phyloP scores from a whole-genome alignment of 495 filamentous ascomycete genomes.

The Penicillium riverlandense region DNA sequence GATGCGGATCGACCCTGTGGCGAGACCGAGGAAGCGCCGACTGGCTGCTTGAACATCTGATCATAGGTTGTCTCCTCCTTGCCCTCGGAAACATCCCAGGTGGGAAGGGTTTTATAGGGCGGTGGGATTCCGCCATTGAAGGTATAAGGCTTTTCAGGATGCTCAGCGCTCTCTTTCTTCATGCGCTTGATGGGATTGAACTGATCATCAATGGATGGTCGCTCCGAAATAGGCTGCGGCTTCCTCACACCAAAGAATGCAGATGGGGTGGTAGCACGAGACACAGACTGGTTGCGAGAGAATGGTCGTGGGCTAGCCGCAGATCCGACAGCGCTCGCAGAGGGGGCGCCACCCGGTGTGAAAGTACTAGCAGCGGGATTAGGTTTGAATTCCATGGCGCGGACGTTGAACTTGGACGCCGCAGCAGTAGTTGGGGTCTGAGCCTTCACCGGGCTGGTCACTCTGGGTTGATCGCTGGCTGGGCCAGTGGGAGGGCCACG shows the following conservation, averaged over 20 bases:
- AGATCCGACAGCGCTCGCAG: slow-evolving; percentile 1
- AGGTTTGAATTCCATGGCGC: slow-evolving; percentile 76
- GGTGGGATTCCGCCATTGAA: slow-evolving; percentile 70
- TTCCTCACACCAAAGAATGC: slow-evolving; percentile 56
- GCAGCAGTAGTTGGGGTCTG: slow-evolving; percentile 44
- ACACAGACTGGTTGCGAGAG: slow-evolving; percentile 40
- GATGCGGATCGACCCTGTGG: slow-evolving; percentile 57
- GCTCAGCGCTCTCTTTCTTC: slow-evolving; percentile 46
- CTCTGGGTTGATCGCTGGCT: slow-evolving; percentile 31
- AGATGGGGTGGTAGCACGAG: slow-evolving; percentile 41
- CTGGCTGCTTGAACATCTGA: slow-evolving; percentile 65
- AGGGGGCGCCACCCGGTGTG: slow-evolving; percentile 57
- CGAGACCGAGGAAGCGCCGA: slow-evolving; percentile 48
- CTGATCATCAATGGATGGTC: slow-evolving; percentile 54
- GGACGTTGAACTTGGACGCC: slow-evolving; percentile 70
- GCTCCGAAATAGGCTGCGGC: slow-evolving; percentile 45
- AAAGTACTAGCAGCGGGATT: slow-evolving; percentile 72
- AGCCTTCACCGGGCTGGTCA: slow-evolving; percentile 39
- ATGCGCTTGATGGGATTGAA: slow-evolving; percentile 74
- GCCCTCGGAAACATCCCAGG: slow-evolving; percentile 60
- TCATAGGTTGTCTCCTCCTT: slow-evolving; percentile 64
- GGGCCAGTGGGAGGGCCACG: slow-evolving; percentile 44
- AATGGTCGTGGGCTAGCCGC: slow-evolving; percentile 53
- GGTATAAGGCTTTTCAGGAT: slow-evolving; percentile 38
- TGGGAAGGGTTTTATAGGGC: slow-evolving; percentile 71